Base-by-base conservation (phyloP, 345 rosid species). In the Rhizophora mangle region DNA sequence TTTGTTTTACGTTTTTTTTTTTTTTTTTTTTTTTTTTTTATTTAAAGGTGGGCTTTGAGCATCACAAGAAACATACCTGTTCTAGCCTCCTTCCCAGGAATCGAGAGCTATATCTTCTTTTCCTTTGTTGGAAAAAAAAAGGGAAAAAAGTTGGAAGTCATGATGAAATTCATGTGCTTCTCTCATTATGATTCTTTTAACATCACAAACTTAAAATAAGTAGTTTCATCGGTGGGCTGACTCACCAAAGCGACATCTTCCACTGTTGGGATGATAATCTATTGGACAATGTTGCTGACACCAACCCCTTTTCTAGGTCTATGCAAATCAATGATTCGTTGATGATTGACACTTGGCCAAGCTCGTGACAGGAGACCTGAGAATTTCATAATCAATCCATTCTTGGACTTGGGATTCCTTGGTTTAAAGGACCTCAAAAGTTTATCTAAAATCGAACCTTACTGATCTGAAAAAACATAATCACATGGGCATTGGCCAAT, bases 261-360 rank as follows among this genome's bases (percentile, higher is more conserved):
- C 60, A 31, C 11, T 60, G 16, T 43, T 47, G 56, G 22, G 74
- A 69, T 60, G 60, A 72, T 64, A n/a, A 68, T 51, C 7, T 29
- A 67, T 31, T 39, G 26, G 21, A 31, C 26, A 69, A 8, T 20
- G 20, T 7, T 59, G 27, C 20, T 60, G 27, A 21, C 1, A 57
- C 8, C 47, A 9, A 19, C 30, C 60, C 70, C 7, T 70, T 57
- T 59, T 58, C 69, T 75, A 10, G 76, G 72, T 36, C 6, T 53
- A 5, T n/a, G 75, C 49, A 7, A 47, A n/a, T 34, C 27, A 53
- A 81, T 81, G 39, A 81, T 78, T 78, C 69, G 79, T 81, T 78
- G 82, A 81, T 81, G 75, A 81, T 81, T 78, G 84, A 81, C 84
- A 73, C 76, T 62, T 73, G 76, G 60, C 63, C 54, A 18, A 58